These are phyloP conservation scores for Stephanocyclus meneghinianus DNA, from an alignment of 352 stramenopile species.

Conservation along the genomic window DNA sequence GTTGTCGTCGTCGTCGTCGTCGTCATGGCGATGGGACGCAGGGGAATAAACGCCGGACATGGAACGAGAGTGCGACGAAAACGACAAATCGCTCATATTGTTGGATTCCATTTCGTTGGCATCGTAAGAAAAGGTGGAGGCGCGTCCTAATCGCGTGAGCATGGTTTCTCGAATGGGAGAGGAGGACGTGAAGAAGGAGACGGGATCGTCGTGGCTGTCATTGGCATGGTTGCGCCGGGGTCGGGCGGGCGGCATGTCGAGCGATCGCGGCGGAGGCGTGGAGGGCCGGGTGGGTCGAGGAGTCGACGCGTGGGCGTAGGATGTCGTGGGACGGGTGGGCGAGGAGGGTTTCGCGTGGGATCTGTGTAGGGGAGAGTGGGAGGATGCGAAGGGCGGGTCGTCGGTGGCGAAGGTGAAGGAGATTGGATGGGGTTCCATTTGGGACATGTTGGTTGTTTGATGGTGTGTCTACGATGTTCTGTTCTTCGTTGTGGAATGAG, in stretches of 20 bases:
- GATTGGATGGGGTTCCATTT: background rate
- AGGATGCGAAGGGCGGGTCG: background rate
- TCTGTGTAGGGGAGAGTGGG: background rate
- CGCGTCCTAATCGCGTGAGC: background rate
- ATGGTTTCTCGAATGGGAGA: conserved; percentile 3
- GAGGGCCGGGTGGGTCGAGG: background rate
- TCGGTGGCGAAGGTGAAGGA: conserved; percentile 14
- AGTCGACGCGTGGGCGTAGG: background rate
- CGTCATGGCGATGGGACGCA: too few species aligned
- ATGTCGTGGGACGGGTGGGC: background rate
- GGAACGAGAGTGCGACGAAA: background rate
- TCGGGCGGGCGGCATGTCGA: background rate
- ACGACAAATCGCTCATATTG: background rate
- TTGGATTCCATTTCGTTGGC: background rate
- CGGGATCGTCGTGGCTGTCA: background rate
- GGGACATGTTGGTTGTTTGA: too few species aligned
- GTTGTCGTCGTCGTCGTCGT: conserved; percentile 1
- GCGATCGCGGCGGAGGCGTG: background rate
- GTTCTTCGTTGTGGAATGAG: too few species aligned
- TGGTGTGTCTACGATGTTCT: too few species aligned
- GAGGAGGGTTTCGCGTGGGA: background rate
- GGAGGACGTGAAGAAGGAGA: background rate
- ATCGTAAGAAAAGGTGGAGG: too few species aligned
- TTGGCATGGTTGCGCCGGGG: background rate
- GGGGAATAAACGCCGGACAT: background rate